Percentiles rank a stretch among this genome's conserved stretches.
phyloP scores from a whole-genome alignment of 2,329 filamentous ascomycete species.

The Elsinoe arachidis region DNA sequence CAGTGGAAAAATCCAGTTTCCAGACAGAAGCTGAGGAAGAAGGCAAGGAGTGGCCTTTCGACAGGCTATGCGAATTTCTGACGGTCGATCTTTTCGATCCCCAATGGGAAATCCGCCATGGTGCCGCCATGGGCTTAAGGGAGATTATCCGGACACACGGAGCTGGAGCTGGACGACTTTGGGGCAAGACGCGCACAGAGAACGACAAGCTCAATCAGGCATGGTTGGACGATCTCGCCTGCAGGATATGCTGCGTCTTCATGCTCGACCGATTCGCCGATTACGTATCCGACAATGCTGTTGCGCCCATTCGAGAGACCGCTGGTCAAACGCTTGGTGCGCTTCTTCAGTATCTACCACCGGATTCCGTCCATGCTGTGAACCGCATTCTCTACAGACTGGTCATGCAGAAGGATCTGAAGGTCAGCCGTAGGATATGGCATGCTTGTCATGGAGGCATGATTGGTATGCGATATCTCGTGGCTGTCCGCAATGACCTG shows the following conservation, averaged over 20 bases:
- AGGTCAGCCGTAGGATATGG: conserved; percentile 69
- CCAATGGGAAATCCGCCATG: conserved; percentile 91
- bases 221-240: conserved; percentile 94
- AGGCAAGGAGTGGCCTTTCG: conserved; percentile 85
- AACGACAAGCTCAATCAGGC: conserved; percentile 72
- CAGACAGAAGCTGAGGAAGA: conserved; percentile 68
- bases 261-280: conserved; percentile 97
- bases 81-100: conserved; percentile 89
- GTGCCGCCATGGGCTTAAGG: conserved; percentile 87
- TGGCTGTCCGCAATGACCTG: conserved; percentile 87
- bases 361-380: conserved; percentile 70
- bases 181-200: conserved; percentile 59
- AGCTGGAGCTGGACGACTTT: conserved; percentile 69
- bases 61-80: conserved; percentile 86
- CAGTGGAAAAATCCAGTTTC: conserved; percentile 78
- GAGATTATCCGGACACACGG: conserved; percentile 92
- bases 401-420: conserved; percentile 81
- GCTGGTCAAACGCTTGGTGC: conserved; percentile 90
- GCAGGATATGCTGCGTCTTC: conserved; percentile 85
- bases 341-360: conserved; percentile 72
- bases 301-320: conserved; percentile 91
- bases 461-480: conserved; percentile 90
- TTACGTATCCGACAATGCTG: conserved; percentile 94
- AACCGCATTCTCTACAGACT: conserved; percentile 80
- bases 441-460: conserved; percentile 96